Conservation (phyloP, 2,329 filamentous ascomycete species). For the Colletotrichum truncatum region DNA sequence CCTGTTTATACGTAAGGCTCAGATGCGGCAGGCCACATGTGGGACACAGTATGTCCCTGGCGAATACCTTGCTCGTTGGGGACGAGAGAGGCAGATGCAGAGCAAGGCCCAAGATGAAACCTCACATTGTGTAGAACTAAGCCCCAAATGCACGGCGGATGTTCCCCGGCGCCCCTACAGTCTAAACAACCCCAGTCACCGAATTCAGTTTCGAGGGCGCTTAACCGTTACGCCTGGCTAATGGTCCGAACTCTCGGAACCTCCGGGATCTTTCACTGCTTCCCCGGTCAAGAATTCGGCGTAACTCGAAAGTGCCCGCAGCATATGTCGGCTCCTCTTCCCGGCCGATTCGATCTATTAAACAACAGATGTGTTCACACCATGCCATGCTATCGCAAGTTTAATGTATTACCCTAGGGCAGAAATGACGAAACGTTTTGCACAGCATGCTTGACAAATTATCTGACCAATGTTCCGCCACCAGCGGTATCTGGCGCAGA, state of each 20-base stretch:
- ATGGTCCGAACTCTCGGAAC: conserved; percentile 27
- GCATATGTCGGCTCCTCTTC: conserved; percentile 14
- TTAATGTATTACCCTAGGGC: neutral
- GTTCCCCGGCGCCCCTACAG: conserved; percentile 19
- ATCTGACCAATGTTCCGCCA: neutral
- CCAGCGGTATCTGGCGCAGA: neutral
- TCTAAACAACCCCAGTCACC: conserved; percentile 21
- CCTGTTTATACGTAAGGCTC: neutral
- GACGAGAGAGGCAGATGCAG: neutral
- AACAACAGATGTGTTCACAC: neutral
- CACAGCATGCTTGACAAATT: neutral
- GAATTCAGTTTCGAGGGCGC: conserved; percentile 7
- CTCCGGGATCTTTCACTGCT: conserved; percentile 13
- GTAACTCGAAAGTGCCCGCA: conserved; percentile 6
- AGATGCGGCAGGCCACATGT: neutral
- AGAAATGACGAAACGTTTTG: neutral
- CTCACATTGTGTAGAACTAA: neutral
- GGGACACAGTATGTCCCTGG: neutral
- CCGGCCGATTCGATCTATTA: conserved; percentile 11
- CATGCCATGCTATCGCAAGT: neutral
- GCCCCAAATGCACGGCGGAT: conserved; percentile 10
- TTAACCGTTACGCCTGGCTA: conserved; percentile 3
- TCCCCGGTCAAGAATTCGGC: conserved; percentile 28
- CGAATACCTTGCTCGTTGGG: neutral
- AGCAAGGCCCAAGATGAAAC: conserved; percentile 12